Evolutionary conservation across 1,284 basidiomycete genomes (phyloP).

Genomic region (Microbotryum lychnidis-dioicae): DNA sequence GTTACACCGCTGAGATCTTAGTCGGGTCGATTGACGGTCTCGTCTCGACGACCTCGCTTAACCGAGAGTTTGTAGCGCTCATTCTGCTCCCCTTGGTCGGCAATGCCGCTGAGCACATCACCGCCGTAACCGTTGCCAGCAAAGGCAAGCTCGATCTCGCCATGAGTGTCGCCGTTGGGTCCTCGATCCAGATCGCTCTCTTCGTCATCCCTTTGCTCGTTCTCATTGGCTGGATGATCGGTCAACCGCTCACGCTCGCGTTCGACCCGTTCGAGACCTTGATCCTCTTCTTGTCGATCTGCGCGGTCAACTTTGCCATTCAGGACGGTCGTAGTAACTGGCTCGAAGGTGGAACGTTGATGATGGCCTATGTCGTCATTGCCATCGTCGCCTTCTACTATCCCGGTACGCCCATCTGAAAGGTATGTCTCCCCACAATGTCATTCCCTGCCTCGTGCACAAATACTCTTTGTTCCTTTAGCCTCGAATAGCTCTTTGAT

Average conservation of each 20-base stretch:
- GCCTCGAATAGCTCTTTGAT: no score
- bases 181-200: neutral
- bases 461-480: no score
- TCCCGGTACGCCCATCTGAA: neutral
- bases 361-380: conserved; percentile 40
- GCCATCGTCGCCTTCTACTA: conserved; percentile 20
- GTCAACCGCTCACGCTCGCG: conserved; percentile 45
- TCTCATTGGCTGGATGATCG: conserved; percentile 45
- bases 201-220: conserved; percentile 66
- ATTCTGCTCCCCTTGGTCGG: conserved; percentile 69
- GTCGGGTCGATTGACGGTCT: conserved; percentile 69
- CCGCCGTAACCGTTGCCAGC: conserved; percentile 77
- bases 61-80: conserved; percentile 70
- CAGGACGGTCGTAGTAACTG: conserved; percentile 78
- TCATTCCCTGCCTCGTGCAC: no score
- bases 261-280: conserved; percentile 44
- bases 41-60: conserved; percentile 45
- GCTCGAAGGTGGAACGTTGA: conserved; percentile 52
- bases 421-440: no score
- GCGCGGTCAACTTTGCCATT: conserved; percentile 72
- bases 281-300: conserved; percentile 51
- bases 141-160: conserved; percentile 56
- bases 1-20: conserved; percentile 76
- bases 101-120: conserved; percentile 71
- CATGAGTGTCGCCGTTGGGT: conserved; percentile 9